Conservation (phyloP, 768 basidiomycete species). For the Polyporus arcularius region DNA sequence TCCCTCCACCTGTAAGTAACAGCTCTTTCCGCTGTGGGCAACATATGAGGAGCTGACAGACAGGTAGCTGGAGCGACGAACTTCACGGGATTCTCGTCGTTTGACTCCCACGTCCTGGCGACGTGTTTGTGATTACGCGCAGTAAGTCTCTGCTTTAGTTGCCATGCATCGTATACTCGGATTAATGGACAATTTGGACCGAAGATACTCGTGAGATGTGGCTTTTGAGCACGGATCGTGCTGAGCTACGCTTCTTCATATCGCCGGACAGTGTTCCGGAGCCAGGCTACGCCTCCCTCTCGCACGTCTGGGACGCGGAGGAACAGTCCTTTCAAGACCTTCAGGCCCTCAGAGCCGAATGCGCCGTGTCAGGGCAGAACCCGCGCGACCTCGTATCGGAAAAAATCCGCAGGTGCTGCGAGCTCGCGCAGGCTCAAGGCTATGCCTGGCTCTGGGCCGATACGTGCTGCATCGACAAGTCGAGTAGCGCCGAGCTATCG, state of each 20-base stretch:
- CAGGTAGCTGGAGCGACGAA: too few relatives aligned
- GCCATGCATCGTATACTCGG: too few relatives aligned
- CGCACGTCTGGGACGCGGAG: background rate
- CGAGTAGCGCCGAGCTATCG: slow-evolving; percentile 5
- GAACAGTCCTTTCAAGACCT: background rate
- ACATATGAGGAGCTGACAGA: too few relatives aligned
- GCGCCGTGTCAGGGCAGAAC: background rate
- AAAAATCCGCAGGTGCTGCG: background rate
- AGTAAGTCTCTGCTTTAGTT: too few relatives aligned
- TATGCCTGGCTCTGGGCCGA: slow-evolving; percentile 8
- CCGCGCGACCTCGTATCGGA: background rate
- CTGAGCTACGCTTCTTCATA: background rate
- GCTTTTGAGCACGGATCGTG: background rate
- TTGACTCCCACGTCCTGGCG: too few relatives aligned
- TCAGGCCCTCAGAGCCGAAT: background rate
- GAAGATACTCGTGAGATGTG: background rate
- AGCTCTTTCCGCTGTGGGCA: too few relatives aligned
- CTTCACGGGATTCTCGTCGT: too few relatives aligned
- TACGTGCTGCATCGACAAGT: slow-evolving; percentile 15
- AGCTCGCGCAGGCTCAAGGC: background rate
- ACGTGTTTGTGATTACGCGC: too few relatives aligned
- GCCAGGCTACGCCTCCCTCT: background rate
- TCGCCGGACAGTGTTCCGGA: background rate
- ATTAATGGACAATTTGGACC: too few relatives aligned
- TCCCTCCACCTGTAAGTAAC: too few relatives aligned